Conservation (phyloP, 2,329 filamentous ascomycete species). For the Stagonosporopsis chrysanthemi region DNA sequence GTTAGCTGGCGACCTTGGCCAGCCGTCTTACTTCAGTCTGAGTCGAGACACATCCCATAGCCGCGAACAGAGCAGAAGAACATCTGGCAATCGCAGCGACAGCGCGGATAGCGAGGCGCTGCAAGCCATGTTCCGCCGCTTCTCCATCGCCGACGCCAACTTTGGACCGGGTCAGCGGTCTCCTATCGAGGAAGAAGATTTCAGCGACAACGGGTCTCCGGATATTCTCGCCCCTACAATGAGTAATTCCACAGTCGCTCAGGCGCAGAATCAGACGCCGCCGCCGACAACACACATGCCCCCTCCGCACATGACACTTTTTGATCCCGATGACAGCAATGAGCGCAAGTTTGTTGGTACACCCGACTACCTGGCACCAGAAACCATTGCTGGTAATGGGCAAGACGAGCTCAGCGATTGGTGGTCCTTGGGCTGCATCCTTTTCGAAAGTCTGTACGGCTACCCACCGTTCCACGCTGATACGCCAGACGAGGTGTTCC, state of each 20-base stretch:
- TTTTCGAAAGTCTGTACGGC: conserved; percentile 95
- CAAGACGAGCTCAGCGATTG: conserved; percentile 99
- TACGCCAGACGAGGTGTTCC: conserved; percentile 92
- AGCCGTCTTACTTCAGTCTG: conserved; percentile 93
- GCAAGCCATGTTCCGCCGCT: conserved; percentile 79
- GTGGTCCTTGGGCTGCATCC: conserved; percentile 99
- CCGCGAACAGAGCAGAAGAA: conserved; percentile 69
- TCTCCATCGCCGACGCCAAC: conserved; percentile 60
- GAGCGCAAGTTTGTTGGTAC: conserved; percentile 89
- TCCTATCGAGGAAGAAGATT: conserved; percentile 76
- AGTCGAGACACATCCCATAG: conserved; percentile 64
- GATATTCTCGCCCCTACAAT: conserved; percentile 72
- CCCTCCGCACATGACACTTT: conserved; percentile 90
- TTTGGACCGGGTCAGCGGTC: conserved; percentile 58
- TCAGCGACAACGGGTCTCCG: conserved; percentile 76
- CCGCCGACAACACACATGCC: conserved; percentile 77
- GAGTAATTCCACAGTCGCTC: conserved; percentile 60
- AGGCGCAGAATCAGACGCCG: conserved; percentile 63
- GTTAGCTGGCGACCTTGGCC: conserved; percentile 69
- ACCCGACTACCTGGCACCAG: conserved; percentile 94
- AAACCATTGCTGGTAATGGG: conserved; percentile 92
- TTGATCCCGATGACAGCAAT: conserved; percentile 92
- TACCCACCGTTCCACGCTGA: conserved; percentile 91
- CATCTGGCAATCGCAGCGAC: conserved; percentile 87
- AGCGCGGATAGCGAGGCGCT: conserved; percentile 89